Evolutionary conservation across 257 asterid species (phyloP).

Genomic region (Penstemon barbatus): DNA sequence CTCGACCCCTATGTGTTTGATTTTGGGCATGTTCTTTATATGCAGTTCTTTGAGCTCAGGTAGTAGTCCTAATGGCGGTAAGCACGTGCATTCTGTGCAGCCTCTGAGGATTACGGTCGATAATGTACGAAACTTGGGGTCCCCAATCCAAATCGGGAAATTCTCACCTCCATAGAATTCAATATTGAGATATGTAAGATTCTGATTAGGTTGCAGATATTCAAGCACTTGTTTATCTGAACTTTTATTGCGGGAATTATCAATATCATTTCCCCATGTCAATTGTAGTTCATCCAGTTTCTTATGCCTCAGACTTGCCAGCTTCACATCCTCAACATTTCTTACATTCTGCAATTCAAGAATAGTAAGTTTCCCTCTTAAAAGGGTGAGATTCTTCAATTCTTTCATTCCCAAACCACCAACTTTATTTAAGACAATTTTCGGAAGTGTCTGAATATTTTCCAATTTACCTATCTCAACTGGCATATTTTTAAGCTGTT

Average conservation of each 20-base stretch:
- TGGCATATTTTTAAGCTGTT: constrained; percentile 57
- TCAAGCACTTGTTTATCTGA: constrained; percentile 50
- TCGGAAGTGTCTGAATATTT: constrained; percentile 54
- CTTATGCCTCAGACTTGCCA: constrained; percentile 45
- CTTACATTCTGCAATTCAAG: constrained; percentile 56
- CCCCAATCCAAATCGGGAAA: constrained; percentile 67
- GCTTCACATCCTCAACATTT: constrained; percentile 52
- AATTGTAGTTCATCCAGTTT: constrained; percentile 52
- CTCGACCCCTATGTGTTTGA: constrained; percentile 51
- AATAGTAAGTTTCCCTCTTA: constrained; percentile 57
- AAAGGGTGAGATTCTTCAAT: constrained; percentile 37
- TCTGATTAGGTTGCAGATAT: constrained; percentile 49
- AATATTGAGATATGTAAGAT: constrained; percentile 49
- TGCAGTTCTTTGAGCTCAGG: constrained; percentile 54
- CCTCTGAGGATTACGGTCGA: constrained; percentile 42
- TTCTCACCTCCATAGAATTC: constrained; percentile 46
- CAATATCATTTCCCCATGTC: constrained; percentile 49
- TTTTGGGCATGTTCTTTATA: constrained; percentile 49
- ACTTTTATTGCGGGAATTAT: constrained; percentile 29
- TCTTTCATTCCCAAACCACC: constrained; percentile 53
- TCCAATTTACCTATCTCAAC: constrained; percentile 45
- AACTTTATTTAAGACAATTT: constrained; percentile 47
- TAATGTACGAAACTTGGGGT: constrained; percentile 41
- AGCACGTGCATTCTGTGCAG: constrained; percentile 47
- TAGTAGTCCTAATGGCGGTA: constrained; percentile 66